Conservation (phyloP, 2,329 filamentous ascomycete genomes). For the Xylariaceae sp. region DNA sequence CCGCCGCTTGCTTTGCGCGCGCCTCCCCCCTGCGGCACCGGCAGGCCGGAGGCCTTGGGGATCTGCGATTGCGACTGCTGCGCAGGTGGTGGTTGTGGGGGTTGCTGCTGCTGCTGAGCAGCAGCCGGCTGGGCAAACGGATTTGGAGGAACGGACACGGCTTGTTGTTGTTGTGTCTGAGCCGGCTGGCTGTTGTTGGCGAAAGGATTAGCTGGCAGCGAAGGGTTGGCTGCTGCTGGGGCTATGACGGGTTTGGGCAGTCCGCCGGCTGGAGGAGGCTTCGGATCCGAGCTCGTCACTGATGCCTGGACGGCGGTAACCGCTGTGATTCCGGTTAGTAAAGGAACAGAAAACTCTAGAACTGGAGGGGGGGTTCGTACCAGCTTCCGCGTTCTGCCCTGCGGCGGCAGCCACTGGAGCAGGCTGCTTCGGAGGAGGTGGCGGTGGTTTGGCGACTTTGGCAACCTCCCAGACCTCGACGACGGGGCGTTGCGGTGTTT, state of each 20-base stretch:
- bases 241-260: slow-evolving; percentile 7
- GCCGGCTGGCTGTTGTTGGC: no score
- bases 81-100: slow-evolving; percentile 2
- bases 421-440: slow-evolving; percentile 21
- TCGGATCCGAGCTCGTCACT: not conserved
- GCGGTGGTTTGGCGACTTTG: slow-evolving; percentile 53
- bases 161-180: slow-evolving; percentile 8
- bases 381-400: not conserved
- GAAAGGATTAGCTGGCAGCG: no score
- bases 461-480: slow-evolving; percentile 80
- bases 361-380: slow-evolving; percentile 2
- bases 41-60: slow-evolving; percentile 29
- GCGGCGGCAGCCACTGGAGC: slow-evolving; percentile 11
- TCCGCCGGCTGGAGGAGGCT: not conserved
- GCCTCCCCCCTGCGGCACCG: slow-evolving; percentile 31
- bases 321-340: no score
- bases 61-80: slow-evolving; percentile 20
- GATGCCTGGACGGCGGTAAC: no score
- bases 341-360: no score
- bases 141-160: slow-evolving; percentile 9
- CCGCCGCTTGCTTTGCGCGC: slow-evolving; percentile 21
- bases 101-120: slow-evolving; percentile 8
- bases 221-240: not conserved
- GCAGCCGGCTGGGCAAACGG: slow-evolving; percentile 12
- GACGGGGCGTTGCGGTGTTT: slow-evolving; percentile 78